Conservation (phyloP, 2,329 filamentous ascomycete genomes). For the Bisporella sp. region DNA sequence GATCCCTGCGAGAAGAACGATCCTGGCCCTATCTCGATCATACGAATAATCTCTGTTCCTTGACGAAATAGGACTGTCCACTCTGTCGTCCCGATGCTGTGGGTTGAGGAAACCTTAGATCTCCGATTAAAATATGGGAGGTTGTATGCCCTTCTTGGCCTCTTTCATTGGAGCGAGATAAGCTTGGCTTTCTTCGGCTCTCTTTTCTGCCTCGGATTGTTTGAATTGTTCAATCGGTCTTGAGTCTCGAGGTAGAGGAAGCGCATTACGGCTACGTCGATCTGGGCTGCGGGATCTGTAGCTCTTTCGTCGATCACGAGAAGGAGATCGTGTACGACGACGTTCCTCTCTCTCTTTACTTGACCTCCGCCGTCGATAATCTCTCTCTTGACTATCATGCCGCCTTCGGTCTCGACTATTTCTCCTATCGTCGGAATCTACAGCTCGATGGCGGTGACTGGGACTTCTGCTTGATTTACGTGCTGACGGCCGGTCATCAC, state of each 20-base stretch:
- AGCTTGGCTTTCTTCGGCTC: slow-evolving; percentile 58
- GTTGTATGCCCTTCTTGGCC: slow-evolving; percentile 50
- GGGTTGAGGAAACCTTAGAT: slow-evolving; percentile 10
- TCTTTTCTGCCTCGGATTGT: slow-evolving; percentile 52
- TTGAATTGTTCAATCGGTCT: slow-evolving; percentile 34
- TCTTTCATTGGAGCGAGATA: slow-evolving; percentile 57
- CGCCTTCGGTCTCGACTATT: slow-evolving; percentile 19
- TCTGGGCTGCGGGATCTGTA: slow-evolving; percentile 18
- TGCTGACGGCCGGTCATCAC: slow-evolving; percentile 20
- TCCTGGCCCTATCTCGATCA: slow-evolving; percentile 26
- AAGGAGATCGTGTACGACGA: slow-evolving; percentile 14
- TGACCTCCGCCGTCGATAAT: slow-evolving; percentile 19
- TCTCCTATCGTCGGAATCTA: slow-evolving; percentile 11
- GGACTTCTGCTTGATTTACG: slow-evolving; percentile 18
- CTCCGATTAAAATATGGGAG: slow-evolving; percentile 33
- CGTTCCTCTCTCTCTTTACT: slow-evolving; percentile 23
- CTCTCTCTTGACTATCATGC: slow-evolving; percentile 13
- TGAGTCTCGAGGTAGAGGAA: neutral
- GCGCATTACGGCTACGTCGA: slow-evolving; percentile 5
- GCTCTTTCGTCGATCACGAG: slow-evolving; percentile 19
- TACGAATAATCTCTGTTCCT: slow-evolving; percentile 25
- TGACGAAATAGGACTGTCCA: slow-evolving; percentile 18
- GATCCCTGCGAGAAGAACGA: slow-evolving; percentile 22
- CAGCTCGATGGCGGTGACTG: slow-evolving; percentile 15
- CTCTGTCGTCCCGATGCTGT: slow-evolving; percentile 12